Evolutionary conservation across 352 stramenopile species (phyloP).

Genomic region (Pythium vanterpoolii): DNA sequence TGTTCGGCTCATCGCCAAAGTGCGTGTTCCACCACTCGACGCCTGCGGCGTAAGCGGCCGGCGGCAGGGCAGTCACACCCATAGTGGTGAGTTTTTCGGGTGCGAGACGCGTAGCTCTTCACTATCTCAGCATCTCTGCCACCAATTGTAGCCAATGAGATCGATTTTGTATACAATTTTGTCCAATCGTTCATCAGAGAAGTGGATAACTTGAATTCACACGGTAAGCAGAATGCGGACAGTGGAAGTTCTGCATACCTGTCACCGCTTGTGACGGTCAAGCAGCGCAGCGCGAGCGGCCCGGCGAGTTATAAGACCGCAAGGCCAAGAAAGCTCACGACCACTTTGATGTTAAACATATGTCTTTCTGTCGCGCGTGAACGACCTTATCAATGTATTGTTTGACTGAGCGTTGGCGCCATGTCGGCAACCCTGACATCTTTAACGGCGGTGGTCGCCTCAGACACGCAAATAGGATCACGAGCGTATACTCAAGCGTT

Average conservation of each 20-base stretch:
- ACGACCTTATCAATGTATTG: conserved; percentile 48
- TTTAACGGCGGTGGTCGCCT: too few species aligned
- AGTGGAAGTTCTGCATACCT: neutral
- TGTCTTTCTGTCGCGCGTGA: conserved; percentile 48
- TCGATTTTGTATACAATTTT: neutral
- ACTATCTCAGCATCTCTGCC: conserved; percentile 20
- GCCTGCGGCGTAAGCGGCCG: conserved; percentile 5
- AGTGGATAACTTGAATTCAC: neutral
- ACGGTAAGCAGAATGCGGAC: too few species aligned
- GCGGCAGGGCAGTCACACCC: conserved; percentile 1
- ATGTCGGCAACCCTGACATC: conserved; percentile 32
- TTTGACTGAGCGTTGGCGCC: conserved; percentile 41
- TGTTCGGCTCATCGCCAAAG: conserved; percentile 12
- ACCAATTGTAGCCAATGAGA: conserved; percentile 19
- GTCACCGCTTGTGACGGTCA: conserved; percentile 41
- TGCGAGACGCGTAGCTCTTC: conserved; percentile 1
- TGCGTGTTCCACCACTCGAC: conserved; percentile 25
- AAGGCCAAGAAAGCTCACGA: conserved; percentile 40
- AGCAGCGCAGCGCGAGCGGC: conserved; percentile 45
- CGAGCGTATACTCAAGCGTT: conserved; percentile 24
- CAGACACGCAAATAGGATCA: conserved; percentile 41
- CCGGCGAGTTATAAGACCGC: conserved; percentile 38
- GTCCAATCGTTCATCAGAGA: neutral
- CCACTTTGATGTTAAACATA: conserved; percentile 43
- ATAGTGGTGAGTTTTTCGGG: neutral